phyloP scores from a whole-genome alignment of 352 stramenopile species.

The Lagenidium giganteum region DNA sequence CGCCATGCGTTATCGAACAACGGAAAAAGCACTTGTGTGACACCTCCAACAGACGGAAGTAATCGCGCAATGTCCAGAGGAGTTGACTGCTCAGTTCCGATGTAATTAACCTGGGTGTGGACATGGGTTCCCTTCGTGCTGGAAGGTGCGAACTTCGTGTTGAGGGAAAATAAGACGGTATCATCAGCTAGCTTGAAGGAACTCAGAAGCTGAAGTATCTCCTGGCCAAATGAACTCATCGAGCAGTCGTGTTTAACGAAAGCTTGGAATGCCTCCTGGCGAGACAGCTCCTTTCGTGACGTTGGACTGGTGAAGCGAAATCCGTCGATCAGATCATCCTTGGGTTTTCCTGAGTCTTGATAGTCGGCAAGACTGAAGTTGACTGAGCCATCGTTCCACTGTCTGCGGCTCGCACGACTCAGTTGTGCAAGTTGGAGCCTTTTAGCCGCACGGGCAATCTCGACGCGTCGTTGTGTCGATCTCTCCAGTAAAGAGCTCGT shows the following conservation, averaged over 20 bases:
- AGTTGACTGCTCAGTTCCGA: slow-evolving; percentile 28
- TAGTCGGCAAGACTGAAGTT: too few species aligned
- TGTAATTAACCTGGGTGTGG: slow-evolving; percentile 38
- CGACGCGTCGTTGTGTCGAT: slow-evolving; percentile 35
- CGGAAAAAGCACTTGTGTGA: slow-evolving; percentile 41
- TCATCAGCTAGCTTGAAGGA: slow-evolving; percentile 41
- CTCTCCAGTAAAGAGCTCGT: slow-evolving; percentile 36
- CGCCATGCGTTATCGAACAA: slow-evolving; percentile 32
- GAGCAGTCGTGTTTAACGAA: slow-evolving; percentile 52
- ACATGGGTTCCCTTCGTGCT: too few species aligned
- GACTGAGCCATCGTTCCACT: slow-evolving; percentile 35
- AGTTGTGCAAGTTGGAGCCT: slow-evolving; percentile 33
- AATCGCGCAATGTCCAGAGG: slow-evolving; percentile 40
- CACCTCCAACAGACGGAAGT: slow-evolving; percentile 40
- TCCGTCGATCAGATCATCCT: slow-evolving; percentile 33
- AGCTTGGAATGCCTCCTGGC: slow-evolving; percentile 25
- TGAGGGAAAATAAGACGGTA: slow-evolving; percentile 36
- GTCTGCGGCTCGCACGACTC: slow-evolving; percentile 22
- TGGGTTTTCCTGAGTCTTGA: too few species aligned
- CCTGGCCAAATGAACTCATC: slow-evolving; percentile 34
- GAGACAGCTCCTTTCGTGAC: slow-evolving; percentile 25
- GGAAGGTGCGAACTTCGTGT: too few species aligned
- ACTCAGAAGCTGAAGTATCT: slow-evolving; percentile 35
- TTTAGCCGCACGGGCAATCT: slow-evolving; percentile 33
- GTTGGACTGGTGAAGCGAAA: too few species aligned